Conservation (phyloP, 768 basidiomycete species). For the Neoboletus brunneissimus region DNA sequence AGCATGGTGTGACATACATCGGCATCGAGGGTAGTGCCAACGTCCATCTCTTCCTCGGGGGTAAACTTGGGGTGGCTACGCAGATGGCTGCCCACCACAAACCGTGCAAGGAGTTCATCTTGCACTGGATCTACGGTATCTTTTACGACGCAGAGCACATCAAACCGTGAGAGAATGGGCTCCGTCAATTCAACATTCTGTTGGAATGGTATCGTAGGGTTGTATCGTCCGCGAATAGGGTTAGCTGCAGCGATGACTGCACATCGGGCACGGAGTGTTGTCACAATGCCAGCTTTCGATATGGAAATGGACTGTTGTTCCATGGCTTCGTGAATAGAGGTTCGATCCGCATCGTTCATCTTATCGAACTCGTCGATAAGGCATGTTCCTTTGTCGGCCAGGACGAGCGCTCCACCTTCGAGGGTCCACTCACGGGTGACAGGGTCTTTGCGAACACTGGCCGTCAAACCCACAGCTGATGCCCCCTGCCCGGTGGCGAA, state of each 20-base stretch:
- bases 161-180: slow-evolving; percentile 96
- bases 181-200: slow-evolving; percentile 99
- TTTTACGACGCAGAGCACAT: slow-evolving; percentile 97
- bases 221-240: slow-evolving; percentile 95
- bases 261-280: slow-evolving; percentile 95
- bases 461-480: slow-evolving; percentile 96
- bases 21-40: slow-evolving; percentile 84
- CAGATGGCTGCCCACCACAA: slow-evolving; percentile 96
- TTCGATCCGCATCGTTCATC: slow-evolving; percentile 98
- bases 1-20: slow-evolving; percentile 60
- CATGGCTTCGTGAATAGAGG: slow-evolving; percentile 99
- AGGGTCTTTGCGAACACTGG: slow-evolving; percentile 98
- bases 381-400: slow-evolving; percentile 97
- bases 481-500: slow-evolving; percentile 99
- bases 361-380: slow-evolving; percentile 99
- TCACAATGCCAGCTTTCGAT: slow-evolving; percentile 97
- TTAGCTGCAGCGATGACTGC: slow-evolving; percentile 98
- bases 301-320: slow-evolving; percentile 99
- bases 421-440: slow-evolving; percentile 98
- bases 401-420: slow-evolving; percentile 96
- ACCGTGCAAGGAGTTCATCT: slow-evolving; percentile 93
- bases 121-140: slow-evolving; percentile 95
- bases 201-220: slow-evolving; percentile 96
- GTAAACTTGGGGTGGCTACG: slow-evolving; percentile 94
- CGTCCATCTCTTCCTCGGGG: slow-evolving; percentile 87